phyloP scores from a whole-genome alignment of 352 stramenopile genomes.

The Phytophthora boehmeriae region DNA sequence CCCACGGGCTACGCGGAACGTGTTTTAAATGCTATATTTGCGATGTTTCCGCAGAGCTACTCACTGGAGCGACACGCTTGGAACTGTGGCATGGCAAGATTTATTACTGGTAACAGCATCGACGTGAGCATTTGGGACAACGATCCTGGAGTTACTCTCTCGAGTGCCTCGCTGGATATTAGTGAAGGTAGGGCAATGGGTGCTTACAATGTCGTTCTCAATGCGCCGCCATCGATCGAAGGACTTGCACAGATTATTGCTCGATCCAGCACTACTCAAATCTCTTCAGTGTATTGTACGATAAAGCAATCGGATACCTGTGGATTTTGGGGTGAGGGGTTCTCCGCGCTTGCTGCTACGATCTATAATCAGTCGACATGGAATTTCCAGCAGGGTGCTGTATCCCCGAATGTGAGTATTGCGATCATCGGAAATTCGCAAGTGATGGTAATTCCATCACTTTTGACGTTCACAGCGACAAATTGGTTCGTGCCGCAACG shows the following conservation, averaged over 20 bases:
- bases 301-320: slow-evolving; percentile 42
- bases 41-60: slow-evolving; percentile 56
- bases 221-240: slow-evolving; percentile 49
- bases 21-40: slow-evolving; percentile 48
- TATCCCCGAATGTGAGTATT: slow-evolving; percentile 58
- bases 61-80: slow-evolving; percentile 57
- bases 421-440: slow-evolving; percentile 56
- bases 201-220: slow-evolving; percentile 69
- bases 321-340: slow-evolving; percentile 50
- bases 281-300: slow-evolving; percentile 37
- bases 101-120: slow-evolving; percentile 45
- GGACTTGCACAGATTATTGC: slow-evolving; percentile 11
- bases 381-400: neutral
- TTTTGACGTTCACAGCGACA: slow-evolving; percentile 63
- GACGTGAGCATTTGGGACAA: slow-evolving; percentile 83
- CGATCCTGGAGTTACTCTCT: slow-evolving; percentile 72
- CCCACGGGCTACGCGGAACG: slow-evolving; percentile 47
- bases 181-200: slow-evolving; percentile 26
- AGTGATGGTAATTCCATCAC: slow-evolving; percentile 49
- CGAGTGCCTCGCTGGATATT: slow-evolving; percentile 39
- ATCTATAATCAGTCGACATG: slow-evolving; percentile 41
- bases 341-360: slow-evolving; percentile 27
- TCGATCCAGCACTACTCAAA: slow-evolving; percentile 1
- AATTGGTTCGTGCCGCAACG: slow-evolving; percentile 73
- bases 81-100: slow-evolving; percentile 66